A percentile compares a stretch with the other conserved stretches of the same genome.
Evolutionary conservation across 2,329 filamentous ascomycete species (phyloP).

Genomic region (Calonectria pauciramosa): DNA sequence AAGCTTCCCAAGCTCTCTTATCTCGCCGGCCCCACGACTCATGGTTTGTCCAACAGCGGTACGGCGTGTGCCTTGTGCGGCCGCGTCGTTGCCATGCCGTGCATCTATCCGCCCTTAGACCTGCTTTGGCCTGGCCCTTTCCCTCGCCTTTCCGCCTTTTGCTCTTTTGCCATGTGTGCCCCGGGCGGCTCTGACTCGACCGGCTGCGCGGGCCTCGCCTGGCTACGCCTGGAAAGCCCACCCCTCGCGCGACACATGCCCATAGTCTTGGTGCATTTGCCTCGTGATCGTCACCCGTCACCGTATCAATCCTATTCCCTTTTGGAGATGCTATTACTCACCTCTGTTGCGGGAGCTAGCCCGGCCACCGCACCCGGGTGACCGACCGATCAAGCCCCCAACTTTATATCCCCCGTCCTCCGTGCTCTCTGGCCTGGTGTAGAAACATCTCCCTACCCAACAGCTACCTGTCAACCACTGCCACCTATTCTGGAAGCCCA

Average conservation of each 20-base stretch:
- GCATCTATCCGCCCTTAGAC: conserved; percentile 15
- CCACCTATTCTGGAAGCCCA: conserved; percentile 38
- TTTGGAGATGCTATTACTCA: conserved; percentile 27
- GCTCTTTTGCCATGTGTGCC: conserved; percentile 21
- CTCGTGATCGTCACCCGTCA: conserved; percentile 20
- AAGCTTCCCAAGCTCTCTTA: conserved; percentile 6
- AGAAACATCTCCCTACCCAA: conserved; percentile 23
- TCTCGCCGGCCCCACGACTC: conserved; percentile 2
- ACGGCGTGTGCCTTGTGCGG: conserved; percentile 19
- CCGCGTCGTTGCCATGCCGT: conserved; percentile 6
- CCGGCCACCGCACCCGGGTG: conserved; percentile 34
- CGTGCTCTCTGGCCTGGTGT: conserved; percentile 7
- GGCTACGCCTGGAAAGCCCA: conserved; percentile 15
- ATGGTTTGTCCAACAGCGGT: not conserved
- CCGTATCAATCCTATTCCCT: conserved; percentile 26
- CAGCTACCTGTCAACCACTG: conserved; percentile 10
- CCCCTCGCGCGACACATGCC: conserved; percentile 10
- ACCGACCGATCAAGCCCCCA: conserved; percentile 36
- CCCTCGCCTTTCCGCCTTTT: conserved; percentile 23
- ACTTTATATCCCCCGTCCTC: conserved; percentile 39
- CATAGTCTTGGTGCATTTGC: not conserved
- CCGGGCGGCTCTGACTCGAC: conserved; percentile 25
- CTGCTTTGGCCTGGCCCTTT: conserved; percentile 23
- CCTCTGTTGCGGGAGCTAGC: conserved; percentile 31
- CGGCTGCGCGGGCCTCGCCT: conserved; percentile 13